phyloP scores from a whole-genome alignment of 179 eudicot species.

The Corrigiola litoralis region DNA sequence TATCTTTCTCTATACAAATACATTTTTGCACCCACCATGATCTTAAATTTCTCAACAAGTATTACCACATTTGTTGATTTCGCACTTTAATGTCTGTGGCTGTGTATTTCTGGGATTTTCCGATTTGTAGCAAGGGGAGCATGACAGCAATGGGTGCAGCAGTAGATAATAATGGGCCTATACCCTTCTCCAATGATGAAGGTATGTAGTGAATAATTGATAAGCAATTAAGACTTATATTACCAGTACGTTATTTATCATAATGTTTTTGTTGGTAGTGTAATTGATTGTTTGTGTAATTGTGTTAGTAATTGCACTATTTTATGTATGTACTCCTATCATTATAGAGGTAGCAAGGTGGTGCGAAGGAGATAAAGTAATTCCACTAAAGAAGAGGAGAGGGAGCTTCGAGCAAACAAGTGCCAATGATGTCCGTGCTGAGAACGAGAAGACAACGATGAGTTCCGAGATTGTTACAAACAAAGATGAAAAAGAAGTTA shows the following conservation, averaged over 20 bases:
- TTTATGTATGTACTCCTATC: not conserved
- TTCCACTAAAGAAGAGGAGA: constrained; percentile 43
- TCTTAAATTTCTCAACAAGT: not conserved
- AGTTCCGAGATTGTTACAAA: no score
- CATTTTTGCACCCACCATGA: constrained; percentile 17
- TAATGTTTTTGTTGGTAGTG: no score
- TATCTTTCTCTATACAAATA: not conserved
- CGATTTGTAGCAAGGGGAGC: constrained; percentile 33
- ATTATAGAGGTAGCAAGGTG: constrained; percentile 18
- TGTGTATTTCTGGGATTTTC: constrained; percentile 26
- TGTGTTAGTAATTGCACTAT: not conserved
- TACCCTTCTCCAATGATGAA: constrained; percentile 15
- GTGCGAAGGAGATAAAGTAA: constrained; percentile 32
- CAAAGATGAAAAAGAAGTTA: no score
- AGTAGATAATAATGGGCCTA: not conserved
- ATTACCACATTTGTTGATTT: constrained; percentile 17
- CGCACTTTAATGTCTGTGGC: constrained; percentile 20
- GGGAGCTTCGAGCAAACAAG: not conserved
- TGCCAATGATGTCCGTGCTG: no score
- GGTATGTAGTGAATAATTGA: no score
- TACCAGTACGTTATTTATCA: no score
- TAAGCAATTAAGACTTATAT: no score
- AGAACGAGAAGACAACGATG: no score
- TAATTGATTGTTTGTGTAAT: no score
- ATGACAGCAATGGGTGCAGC: constrained; percentile 20